Base-by-base conservation (phyloP, 73 alveolate genomes). In the Blepharisma stoltei region DNA sequence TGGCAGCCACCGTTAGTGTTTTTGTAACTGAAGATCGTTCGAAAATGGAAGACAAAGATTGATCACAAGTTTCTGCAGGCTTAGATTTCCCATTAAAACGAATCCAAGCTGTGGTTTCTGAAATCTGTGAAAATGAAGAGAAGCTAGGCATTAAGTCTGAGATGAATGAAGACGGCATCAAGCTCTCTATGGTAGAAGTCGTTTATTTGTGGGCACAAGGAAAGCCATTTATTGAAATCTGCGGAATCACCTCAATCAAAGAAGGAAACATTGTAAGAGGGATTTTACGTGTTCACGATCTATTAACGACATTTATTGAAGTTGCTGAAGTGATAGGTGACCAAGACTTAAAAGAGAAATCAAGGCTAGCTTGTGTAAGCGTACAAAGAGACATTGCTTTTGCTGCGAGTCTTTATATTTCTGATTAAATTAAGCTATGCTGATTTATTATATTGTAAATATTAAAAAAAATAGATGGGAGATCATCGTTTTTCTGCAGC, bases 231-330 rank as follows among this genome's bases (percentile, higher is more conserved):
- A 78, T 68, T 7, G 95, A 92, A 53, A 83, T 83, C 43, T 75
- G 83, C 37, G 45, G 6, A 49, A 71, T 47, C 43, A 55, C 92
- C 6, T 52, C 53, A 6, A 78, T 84, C 46, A 78, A 87, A 20
- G 97, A 90, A 80, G 97, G 97, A 9, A 76, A 71, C 27, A 80
- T 90, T 20, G 92, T 90, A 73, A 87, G 88, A 69, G 83, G 84
- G 41, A 87, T 90, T 54, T 21, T 55, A 47, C 44, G 89, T 70
- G 80, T 88, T 6, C 90, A 83, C 44, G 67, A 82, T 54, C 38
- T 88, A 53, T 71, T 87, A 54, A 88, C 79, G 54, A 65, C 81
- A 9, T 80, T 87, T 20, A 71, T 49, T 27, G 78, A 78, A 11
- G 89, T 88, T 14, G 89, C 89, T n/a, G 45, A 75, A 46, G 65